Percentiles rank a stretch among this genome's conserved stretches.
Conservation (phyloP, 306 rosid species). For the Myrica gale region DNA sequence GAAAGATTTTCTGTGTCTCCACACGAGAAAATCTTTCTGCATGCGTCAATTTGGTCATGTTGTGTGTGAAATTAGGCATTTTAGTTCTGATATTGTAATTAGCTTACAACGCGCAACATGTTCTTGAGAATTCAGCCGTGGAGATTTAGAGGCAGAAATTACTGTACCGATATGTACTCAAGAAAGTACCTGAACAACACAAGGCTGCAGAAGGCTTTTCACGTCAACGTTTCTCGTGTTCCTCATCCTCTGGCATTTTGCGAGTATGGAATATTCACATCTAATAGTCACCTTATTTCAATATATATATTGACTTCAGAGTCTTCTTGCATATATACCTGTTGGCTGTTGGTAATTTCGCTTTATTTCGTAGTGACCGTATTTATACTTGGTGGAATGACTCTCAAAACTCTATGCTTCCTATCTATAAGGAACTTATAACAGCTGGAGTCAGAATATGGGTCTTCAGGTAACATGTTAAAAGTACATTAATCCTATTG, state of each 20-base stretch:
- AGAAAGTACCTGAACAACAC: not conserved
- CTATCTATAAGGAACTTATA: not conserved
- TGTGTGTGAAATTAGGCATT: not conserved
- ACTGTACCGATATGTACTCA: not conserved
- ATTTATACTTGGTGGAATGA: not conserved
- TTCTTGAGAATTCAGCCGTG: not conserved
- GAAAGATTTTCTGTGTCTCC: too few species aligned
- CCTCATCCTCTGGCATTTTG: not conserved
- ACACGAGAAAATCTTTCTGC: too few species aligned
- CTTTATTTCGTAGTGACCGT: not conserved
- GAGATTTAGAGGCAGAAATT: not conserved
- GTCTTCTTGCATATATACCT: too few species aligned
- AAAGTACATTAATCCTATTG: too few species aligned
- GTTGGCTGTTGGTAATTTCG: not conserved
- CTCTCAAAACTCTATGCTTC: conserved; percentile 1
- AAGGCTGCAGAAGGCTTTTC: not conserved
- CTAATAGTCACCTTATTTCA: too few species aligned
- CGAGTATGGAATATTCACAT: not conserved
- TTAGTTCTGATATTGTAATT: not conserved
- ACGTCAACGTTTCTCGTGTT: not conserved
- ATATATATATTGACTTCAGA: too few species aligned
- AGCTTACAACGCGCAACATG: not conserved
- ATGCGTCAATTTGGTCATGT: too few species aligned
- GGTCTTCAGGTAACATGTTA: not conserved
- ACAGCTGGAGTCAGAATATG: not conserved